Conservation (phyloP, 768 basidiomycete genomes). For the Lactarius pseudohatsudake region DNA sequence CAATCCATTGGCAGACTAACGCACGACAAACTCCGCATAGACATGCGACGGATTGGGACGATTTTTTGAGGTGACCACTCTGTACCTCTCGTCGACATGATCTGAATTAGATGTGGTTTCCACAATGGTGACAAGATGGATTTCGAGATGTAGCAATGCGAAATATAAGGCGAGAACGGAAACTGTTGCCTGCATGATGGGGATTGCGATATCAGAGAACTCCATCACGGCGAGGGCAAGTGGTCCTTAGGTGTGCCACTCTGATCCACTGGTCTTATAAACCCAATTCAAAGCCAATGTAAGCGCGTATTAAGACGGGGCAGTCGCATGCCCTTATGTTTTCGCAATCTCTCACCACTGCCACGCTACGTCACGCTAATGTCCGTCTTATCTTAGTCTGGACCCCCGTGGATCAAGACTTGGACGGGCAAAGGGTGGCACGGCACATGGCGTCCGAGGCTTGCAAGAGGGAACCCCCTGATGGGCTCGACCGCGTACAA, state of each 20-base stretch:
- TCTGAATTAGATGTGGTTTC: background rate
- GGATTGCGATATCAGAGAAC: background rate
- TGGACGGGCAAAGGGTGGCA: no score
- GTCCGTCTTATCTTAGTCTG: no score
- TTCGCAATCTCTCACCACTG: no score
- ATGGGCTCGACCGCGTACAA: no score
- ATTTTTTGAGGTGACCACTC: background rate
- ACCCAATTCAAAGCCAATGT: no score
- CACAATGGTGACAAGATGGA: background rate
- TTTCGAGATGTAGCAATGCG: background rate
- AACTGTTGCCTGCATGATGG: background rate
- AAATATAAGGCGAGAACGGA: background rate
- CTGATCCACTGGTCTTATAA: background rate
- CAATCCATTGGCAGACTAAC: background rate
- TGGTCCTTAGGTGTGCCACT: background rate
- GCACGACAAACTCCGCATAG: background rate
- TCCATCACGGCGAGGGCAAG: background rate
- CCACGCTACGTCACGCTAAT: no score
- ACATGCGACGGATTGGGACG: background rate
- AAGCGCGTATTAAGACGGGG: no score
- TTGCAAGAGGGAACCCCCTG: no score
- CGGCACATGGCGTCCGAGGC: no score
- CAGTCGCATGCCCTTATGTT: no score
- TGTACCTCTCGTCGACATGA: background rate
- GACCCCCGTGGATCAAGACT: no score